A percentile compares a stretch with the other conserved stretches of the same genome.
phyloP scores from a whole-genome alignment of 164 flowering plant species.

The Cinnamomum micranthum region DNA sequence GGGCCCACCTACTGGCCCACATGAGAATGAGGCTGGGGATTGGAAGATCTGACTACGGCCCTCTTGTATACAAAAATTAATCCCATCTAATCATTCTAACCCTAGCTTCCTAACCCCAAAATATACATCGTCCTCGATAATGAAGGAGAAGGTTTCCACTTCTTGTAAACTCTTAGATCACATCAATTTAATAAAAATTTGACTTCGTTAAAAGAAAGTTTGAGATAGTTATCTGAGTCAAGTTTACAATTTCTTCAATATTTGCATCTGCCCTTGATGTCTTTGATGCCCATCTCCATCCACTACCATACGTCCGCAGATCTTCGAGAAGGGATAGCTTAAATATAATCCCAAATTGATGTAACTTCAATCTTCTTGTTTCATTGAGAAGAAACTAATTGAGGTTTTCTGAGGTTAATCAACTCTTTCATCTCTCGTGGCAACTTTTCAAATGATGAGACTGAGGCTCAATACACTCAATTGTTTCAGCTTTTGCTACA shows the following conservation, averaged over 20 bases:
- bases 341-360: background rate
- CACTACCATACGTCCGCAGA: background rate
- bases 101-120: too few species aligned
- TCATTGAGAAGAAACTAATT: background rate
- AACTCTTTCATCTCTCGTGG: background rate
- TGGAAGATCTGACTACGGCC: too few species aligned
- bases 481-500: background rate
- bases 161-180: background rate
- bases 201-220: background rate
- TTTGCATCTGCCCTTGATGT: background rate
- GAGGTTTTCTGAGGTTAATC: background rate
- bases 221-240: background rate
- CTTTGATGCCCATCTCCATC: background rate
- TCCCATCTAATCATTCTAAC: too few species aligned
- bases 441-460: background rate
- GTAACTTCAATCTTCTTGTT: background rate
- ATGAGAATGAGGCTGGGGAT: too few species aligned
- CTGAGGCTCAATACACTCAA: background rate
- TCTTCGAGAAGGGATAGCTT: background rate
- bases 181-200: background rate
- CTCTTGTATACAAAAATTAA: too few species aligned
- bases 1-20: too few species aligned
- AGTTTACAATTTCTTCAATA: background rate
- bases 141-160: background rate
- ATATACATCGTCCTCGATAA: background rate